Base-by-base conservation (phyloP, 2,329 filamentous ascomycete species). In the Botryotinia narcissicola region DNA sequence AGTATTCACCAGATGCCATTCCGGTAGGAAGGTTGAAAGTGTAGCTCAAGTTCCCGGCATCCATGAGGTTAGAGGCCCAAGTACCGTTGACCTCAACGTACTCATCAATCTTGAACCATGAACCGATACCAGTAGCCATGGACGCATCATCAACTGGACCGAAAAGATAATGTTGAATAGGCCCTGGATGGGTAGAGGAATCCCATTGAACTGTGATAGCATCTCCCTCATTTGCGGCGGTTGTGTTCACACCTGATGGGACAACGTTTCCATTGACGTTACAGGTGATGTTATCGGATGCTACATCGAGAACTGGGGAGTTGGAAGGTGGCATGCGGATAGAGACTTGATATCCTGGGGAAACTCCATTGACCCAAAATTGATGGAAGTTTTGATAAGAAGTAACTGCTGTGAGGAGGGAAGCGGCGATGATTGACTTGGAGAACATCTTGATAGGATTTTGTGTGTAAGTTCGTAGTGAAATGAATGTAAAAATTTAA, bases 251-350 rank as follows among this genome's bases (percentile, higher is more conserved):
- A 59, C 80, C 80, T 1, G 76, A 76, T 37, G 78, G 77, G 16
- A 81, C 80, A 57, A 74, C 80, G 68, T 76, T 76, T 42, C 83
- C 80, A 42, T 82, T 82, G 25, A 81, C 81, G 74, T 87, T 86
- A 80, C 87, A 88, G 75, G 84, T 83, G 74, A 88, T 84, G 77
- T 85, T 84, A 72, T 83, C 79, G 67, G 84, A 85, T 66, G 76
- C 83, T 57, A 87, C 84, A 73, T 85, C 82, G 69, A 70, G 64
- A 18, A 89, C 83, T 10, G 87, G 87, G 25, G 80, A 85, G 83
- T 89, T 90, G 78, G 82, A 85, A 1, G 79, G 70, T 1, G 86
- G 86, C 12, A 86, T 76, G 70, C 87, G 84, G 62, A 84, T 80
- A 25, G 78, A 81, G 54, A 79, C 78, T 70, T 82, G 73, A 64